A percentile compares a stretch with the other conserved stretches of the same genome.
Evolutionary conservation across 2,329 filamentous ascomycete species (phyloP).

Genomic region (Aspergillus sp.): DNA sequence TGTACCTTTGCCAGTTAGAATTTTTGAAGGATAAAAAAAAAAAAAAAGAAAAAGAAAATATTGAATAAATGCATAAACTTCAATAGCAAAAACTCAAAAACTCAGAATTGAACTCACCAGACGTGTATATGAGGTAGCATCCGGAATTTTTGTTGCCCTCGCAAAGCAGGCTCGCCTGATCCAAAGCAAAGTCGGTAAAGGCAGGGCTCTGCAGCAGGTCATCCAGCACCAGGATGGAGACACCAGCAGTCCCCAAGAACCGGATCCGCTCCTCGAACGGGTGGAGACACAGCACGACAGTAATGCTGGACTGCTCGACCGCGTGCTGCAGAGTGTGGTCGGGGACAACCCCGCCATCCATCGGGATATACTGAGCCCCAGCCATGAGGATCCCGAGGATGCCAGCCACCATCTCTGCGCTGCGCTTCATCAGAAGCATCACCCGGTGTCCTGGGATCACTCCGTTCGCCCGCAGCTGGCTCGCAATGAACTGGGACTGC

Average conservation of each 20-base stretch:
- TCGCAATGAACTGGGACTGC: conserved; percentile 6
- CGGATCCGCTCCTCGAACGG: background rate
- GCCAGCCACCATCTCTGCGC: conserved; percentile 13
- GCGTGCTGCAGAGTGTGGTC: conserved; percentile 8
- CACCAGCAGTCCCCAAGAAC: background rate
- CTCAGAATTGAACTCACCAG: background rate
- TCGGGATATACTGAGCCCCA: conserved; percentile 12
- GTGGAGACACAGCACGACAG: conserved; percentile 1
- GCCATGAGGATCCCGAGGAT: conserved; percentile 10
- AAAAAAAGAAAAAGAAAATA: too few relatives aligned
- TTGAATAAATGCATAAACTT: too few relatives aligned
- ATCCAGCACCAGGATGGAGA: conserved; percentile 4
- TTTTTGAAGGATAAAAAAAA: too few relatives aligned
- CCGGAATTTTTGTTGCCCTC: conserved; percentile 5
- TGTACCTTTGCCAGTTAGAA: background rate
- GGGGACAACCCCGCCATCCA: conserved; percentile 11
- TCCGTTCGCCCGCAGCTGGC: background rate
- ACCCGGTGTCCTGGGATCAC: background rate
- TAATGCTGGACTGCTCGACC: background rate
- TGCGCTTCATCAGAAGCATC: conserved; percentile 1
- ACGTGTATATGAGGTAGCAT: conserved; percentile 14
- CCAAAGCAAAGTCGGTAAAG: background rate
- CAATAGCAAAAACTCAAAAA: too few relatives aligned
- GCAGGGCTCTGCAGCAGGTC: background rate
- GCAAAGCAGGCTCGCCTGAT: background rate